These are phyloP conservation scores for Kodamaea sp. DNA, from an alignment of 1,139 yeast species.

Conservation along the genomic window DNA sequence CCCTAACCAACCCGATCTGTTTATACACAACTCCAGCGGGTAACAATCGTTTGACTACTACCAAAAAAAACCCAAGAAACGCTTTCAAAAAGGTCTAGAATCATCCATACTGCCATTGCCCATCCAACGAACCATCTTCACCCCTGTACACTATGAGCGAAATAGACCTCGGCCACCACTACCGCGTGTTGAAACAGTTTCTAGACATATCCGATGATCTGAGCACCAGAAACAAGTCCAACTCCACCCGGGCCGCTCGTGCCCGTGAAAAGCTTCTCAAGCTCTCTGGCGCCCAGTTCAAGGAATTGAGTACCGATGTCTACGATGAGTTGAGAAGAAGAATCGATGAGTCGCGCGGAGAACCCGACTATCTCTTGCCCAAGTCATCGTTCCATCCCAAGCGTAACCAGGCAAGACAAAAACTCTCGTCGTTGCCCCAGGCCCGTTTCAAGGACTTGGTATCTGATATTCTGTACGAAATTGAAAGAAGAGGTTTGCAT, in stretches of 20 bases:
- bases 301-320: slow-evolving; percentile 89
- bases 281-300: slow-evolving; percentile 80
- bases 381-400: slow-evolving; percentile 83
- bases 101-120: no score
- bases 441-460: slow-evolving; percentile 86
- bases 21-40: no score
- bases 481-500: slow-evolving; percentile 72
- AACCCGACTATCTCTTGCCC: slow-evolving; percentile 68
- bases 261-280: slow-evolving; percentile 85
- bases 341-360: slow-evolving; percentile 52
- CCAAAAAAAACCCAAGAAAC: no score
- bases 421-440: slow-evolving; percentile 81
- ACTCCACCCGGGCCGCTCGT: slow-evolving; percentile 64
- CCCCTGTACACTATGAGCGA: slow-evolving; percentile 23
- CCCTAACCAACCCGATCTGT: no score
- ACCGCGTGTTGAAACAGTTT: slow-evolving; percentile 53
- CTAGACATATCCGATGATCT: slow-evolving; percentile 53
- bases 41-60: no score
- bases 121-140: background rate
- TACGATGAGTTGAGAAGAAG: slow-evolving; percentile 87
- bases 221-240: slow-evolving; percentile 41
- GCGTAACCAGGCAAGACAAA: slow-evolving; percentile 93
- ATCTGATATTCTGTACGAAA: slow-evolving; percentile 84
- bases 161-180: slow-evolving; percentile 45
- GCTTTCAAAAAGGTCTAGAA: no score